Conservation (phyloP, 768 basidiomycete genomes). For the Suillus luteus region DNA sequence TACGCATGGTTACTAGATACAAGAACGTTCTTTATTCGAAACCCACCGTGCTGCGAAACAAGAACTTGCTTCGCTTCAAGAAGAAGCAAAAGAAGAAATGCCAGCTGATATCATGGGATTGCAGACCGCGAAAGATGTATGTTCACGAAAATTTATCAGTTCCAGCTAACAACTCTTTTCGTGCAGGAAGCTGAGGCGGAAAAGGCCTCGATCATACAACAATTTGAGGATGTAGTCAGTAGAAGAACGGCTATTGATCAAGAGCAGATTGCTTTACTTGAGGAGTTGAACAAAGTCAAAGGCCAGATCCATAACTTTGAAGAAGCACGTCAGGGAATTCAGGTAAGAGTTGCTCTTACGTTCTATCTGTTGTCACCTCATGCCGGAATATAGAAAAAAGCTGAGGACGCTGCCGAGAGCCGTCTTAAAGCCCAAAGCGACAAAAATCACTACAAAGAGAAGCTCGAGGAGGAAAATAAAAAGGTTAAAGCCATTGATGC, state of each 20-base stretch:
- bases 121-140: slow-evolving; percentile 54
- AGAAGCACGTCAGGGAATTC: slow-evolving; percentile 41
- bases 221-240: slow-evolving; percentile 48
- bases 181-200: slow-evolving; percentile 57
- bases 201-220: slow-evolving; percentile 46
- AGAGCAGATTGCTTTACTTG: slow-evolving; percentile 44
- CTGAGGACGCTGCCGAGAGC: slow-evolving; percentile 48
- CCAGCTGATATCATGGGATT: slow-evolving; percentile 63
- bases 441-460: slow-evolving; percentile 50
- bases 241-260: slow-evolving; percentile 52
- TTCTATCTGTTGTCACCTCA: neutral
- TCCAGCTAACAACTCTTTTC: slow-evolving; percentile 11
- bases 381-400: slow-evolving; percentile 42
- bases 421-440: slow-evolving; percentile 54
- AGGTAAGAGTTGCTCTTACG: slow-evolving; percentile 39
- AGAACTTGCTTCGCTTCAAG: slow-evolving; percentile 45
- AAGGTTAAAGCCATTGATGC: slow-evolving; percentile 48
- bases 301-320: slow-evolving; percentile 53
- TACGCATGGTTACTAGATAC: slow-evolving; percentile 16
- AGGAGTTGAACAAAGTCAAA: slow-evolving; percentile 48
- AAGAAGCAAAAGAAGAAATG: slow-evolving; percentile 69
- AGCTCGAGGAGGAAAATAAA: slow-evolving; percentile 51
- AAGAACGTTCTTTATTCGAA: slow-evolving; percentile 26
- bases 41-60: slow-evolving; percentile 37
- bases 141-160: slow-evolving; percentile 18